These are phyloP conservation scores for Sordariomycetes sp. DNA, from an alignment of 2,329 filamentous ascomycete species.

Conservation along the genomic window DNA sequence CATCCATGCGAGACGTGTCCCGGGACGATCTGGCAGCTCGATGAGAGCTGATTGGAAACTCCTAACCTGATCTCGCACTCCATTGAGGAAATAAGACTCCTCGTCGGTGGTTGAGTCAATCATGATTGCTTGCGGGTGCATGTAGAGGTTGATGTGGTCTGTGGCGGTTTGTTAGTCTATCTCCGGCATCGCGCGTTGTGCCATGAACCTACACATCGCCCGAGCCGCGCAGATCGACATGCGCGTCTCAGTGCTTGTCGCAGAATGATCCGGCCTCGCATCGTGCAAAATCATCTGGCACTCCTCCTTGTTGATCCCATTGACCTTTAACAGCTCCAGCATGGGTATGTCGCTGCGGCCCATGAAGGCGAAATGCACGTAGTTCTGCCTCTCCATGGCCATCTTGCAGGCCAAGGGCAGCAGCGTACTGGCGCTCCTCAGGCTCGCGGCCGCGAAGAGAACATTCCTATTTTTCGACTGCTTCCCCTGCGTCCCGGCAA, in stretches of 20 bases:
- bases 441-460: conserved; percentile 67
- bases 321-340: conserved; percentile 62
- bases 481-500: conserved; percentile 42
- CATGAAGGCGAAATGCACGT: conserved; percentile 76
- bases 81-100: conserved; percentile 57
- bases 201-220: conserved; percentile 52
- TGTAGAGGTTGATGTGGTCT: conserved; percentile 61
- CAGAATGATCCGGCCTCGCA: conserved; percentile 63
- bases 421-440: conserved; percentile 63
- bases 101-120: conserved; percentile 61
- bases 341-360: conserved; percentile 63
- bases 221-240: conserved; percentile 55
- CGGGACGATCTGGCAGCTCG: conserved; percentile 57
- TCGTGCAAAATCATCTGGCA: conserved; percentile 60
- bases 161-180: conserved; percentile 8
- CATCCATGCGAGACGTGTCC: conserved; percentile 65
- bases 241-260: conserved; percentile 59
- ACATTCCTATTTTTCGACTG: conserved; percentile 56
- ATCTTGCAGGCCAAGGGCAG: conserved; percentile 84
- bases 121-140: conserved; percentile 70
- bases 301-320: conserved; percentile 56
- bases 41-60: conserved; percentile 55
- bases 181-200: conserved; percentile 2
- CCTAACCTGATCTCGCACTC: conserved; percentile 44
- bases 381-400: conserved; percentile 57